Evolutionary conservation across 169 alveolate genomes (phyloP).

Genomic region (Plasmodium ovale): DNA sequence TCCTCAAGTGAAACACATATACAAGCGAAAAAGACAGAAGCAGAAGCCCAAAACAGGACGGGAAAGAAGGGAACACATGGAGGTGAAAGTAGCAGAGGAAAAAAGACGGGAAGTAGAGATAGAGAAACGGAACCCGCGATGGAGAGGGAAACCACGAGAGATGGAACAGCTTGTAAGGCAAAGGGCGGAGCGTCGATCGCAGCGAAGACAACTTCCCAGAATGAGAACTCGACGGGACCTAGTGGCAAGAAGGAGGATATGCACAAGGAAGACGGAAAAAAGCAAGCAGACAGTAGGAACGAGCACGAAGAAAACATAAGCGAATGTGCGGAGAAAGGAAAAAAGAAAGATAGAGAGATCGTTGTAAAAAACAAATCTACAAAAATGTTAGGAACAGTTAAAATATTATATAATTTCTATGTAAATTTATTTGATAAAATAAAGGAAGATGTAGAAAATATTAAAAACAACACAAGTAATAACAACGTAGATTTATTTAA

Average conservation of each 20-base stretch:
- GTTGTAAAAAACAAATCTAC: slow-evolving; percentile 17
- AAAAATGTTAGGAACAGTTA: slow-evolving; percentile 44
- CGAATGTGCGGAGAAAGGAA: not conserved
- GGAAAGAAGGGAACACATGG: not conserved
- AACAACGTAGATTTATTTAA: slow-evolving; percentile 29
- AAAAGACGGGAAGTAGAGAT: not conserved
- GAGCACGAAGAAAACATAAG: not conserved
- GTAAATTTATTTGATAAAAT: slow-evolving; percentile 55
- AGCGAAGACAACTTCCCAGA: not conserved
- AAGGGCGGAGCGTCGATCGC: too few species aligned
- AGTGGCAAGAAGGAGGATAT: not conserved
- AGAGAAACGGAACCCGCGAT: not conserved
- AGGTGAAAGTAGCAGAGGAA: not conserved
- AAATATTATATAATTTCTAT: slow-evolving; percentile 56
- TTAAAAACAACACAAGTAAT: slow-evolving; percentile 14
- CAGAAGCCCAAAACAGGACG: not conserved
- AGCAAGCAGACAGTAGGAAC: not conserved
- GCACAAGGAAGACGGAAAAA: not conserved
- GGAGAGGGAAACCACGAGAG: not conserved
- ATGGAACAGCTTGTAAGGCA: not conserved
- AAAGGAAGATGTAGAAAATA: slow-evolving; percentile 63
- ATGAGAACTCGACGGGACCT: not conserved
- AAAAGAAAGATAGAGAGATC: slow-evolving; percentile 3
- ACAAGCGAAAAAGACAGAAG: not conserved
- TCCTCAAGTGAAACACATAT: not conserved